Evolutionary conservation across 805 yeast genomes (phyloP).

Genomic region (Torulaspora franciscae): DNA sequence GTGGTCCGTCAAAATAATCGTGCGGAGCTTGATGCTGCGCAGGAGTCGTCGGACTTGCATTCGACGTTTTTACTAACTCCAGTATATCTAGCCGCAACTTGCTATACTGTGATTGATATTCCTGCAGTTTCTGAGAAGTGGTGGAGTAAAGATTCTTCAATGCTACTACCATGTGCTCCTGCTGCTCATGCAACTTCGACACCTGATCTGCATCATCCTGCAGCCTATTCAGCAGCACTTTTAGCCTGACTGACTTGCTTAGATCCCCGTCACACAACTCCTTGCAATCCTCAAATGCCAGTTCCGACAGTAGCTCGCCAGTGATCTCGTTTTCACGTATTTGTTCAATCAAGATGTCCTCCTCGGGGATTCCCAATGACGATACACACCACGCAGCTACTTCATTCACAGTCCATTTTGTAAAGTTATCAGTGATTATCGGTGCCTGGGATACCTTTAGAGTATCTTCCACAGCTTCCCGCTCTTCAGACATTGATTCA

Average conservation of each 20-base stretch:
- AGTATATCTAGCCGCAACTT: constrained; percentile 30
- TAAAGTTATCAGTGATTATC: constrained; percentile 12
- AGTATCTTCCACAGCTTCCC: constrained; percentile 2
- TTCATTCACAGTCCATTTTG: constrained; percentile 26
- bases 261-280: constrained; percentile 62
- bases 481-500: constrained; percentile 9
- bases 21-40: constrained; percentile 13
- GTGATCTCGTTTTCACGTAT: constrained; percentile 24
- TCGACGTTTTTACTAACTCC: constrained; percentile 26
- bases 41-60: constrained; percentile 9
- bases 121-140: constrained; percentile 27
- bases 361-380: constrained; percentile 17
- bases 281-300: constrained; percentile 63
- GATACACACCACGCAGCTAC: constrained; percentile 26
- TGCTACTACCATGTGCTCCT: constrained; percentile 33
- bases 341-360: constrained; percentile 15
- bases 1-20: constrained; percentile 23
- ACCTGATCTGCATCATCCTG: constrained; percentile 12
- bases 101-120: constrained; percentile 32
- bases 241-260: constrained; percentile 53
- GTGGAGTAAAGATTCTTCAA: constrained; percentile 27
- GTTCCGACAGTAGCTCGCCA: constrained; percentile 65
- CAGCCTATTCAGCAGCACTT: constrained; percentile 55
- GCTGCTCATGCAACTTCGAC: constrained; percentile 25
- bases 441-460: constrained; percentile 4